Conservation (phyloP, 2,329 filamentous ascomycete species). For the Metarhizium album region DNA sequence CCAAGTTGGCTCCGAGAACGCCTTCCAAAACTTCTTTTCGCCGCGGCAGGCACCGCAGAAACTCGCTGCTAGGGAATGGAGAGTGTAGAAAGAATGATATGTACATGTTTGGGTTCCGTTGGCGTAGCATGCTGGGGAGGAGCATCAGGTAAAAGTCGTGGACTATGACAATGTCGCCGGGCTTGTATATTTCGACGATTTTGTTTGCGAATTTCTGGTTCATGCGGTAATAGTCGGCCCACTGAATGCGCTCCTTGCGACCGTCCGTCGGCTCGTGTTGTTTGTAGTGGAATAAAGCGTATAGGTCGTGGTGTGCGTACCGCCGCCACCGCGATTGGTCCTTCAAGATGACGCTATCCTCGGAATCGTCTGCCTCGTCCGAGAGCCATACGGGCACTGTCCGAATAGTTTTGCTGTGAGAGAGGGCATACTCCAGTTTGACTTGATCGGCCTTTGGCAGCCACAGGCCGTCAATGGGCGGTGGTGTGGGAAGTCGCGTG, state of each 20-base stretch:
- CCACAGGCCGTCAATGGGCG: slow-evolving; percentile 56
- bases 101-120: slow-evolving; percentile 78
- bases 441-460: slow-evolving; percentile 60
- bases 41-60: slow-evolving; percentile 76
- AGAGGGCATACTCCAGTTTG: slow-evolving; percentile 63
- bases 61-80: slow-evolving; percentile 93
- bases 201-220: slow-evolving; percentile 87
- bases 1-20: slow-evolving; percentile 80
- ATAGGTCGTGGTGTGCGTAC: slow-evolving; percentile 85
- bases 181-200: slow-evolving; percentile 81
- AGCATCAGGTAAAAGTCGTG: slow-evolving; percentile 93
- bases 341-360: slow-evolving; percentile 61
- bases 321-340: slow-evolving; percentile 81
- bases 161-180: slow-evolving; percentile 83
- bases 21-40: slow-evolving; percentile 87
- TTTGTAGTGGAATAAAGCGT: slow-evolving; percentile 92
- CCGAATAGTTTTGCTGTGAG: slow-evolving; percentile 61
- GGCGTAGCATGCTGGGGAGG: slow-evolving; percentile 77
- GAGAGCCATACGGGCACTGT: slow-evolving; percentile 84
- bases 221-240: slow-evolving; percentile 88
- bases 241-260: slow-evolving; percentile 67
- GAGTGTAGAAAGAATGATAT: slow-evolving; percentile 92
- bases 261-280: slow-evolving; percentile 85
- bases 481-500: slow-evolving; percentile 43
- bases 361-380: slow-evolving; percentile 58